phyloP scores from a whole-genome alignment of 139 green algal genomes.

The Tetraselmis chui region DNA sequence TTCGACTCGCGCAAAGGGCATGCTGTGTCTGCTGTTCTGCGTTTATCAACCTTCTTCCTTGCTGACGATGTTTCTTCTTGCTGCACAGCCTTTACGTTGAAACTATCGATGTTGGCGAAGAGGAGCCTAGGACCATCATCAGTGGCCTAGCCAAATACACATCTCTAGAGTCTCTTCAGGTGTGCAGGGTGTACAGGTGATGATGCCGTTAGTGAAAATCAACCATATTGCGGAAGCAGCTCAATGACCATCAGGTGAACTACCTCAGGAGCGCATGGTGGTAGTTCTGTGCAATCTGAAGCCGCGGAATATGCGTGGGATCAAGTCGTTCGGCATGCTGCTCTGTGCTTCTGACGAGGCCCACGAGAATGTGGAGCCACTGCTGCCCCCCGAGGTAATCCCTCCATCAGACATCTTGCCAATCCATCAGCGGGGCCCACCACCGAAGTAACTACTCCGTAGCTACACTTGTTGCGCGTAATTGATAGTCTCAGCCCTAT shows the following conservation, averaged over 20 bases:
- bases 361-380: constrained; percentile 71
- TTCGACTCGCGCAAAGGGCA: background rate
- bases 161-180: constrained; percentile 58
- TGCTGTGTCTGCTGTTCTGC: background rate
- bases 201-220: background rate
- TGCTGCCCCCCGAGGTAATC: constrained; percentile 45
- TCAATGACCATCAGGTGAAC: background rate
- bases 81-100: constrained; percentile 68
- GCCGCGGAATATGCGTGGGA: constrained; percentile 46
- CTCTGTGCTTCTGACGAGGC: constrained; percentile 63
- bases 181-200: background rate
- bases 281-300: constrained; percentile 84
- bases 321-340: constrained; percentile 80
- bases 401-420: too few species aligned
- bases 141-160: constrained; percentile 76
- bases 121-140: constrained; percentile 71
- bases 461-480: too few species aligned
- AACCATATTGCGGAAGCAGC: constrained; percentile 7
- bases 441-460: too few species aligned
- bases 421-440: too few species aligned
- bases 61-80: background rate
- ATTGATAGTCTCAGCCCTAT: too few species aligned
- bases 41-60: background rate
- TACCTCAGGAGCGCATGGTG: constrained; percentile 55
- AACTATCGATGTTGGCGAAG: constrained; percentile 78